Evolutionary conservation across 108 stramenopile species (phyloP).

Genomic region (Nannochloropsis gaditana): DNA sequence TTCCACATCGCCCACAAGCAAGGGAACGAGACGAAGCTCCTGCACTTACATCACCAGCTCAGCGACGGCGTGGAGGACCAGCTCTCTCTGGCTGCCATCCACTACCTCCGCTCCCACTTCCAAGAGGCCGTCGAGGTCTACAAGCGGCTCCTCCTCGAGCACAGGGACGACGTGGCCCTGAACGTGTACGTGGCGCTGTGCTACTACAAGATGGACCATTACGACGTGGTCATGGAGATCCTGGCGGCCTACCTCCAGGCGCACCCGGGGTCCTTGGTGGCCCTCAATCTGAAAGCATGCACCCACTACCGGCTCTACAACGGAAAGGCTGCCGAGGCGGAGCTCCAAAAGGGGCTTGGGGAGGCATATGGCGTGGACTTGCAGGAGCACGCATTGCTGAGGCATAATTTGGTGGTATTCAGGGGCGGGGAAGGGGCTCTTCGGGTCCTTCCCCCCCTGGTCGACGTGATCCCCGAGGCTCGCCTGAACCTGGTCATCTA

Average conservation of each 20-base stretch:
- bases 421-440: conserved; percentile 62
- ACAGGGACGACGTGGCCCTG: conserved; percentile 67
- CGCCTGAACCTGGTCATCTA: conserved; percentile 68
- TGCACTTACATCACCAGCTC: conserved; percentile 66
- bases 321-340: conserved; percentile 70
- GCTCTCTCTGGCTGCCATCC: conserved; percentile 70
- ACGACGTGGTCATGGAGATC: conserved; percentile 71
- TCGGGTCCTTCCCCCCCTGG: conserved; percentile 61
- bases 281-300: conserved; percentile 72
- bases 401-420: conserved; percentile 73
- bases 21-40: conserved; percentile 65
- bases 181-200: conserved; percentile 81
- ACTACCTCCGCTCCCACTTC: conserved; percentile 68
- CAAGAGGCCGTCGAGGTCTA: conserved; percentile 74
- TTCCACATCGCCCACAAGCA: conserved; percentile 65
- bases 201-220: conserved; percentile 76
- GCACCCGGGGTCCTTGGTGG: conserved; percentile 63
- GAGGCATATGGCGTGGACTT: conserved; percentile 33
- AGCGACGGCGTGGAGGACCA: conserved; percentile 65
- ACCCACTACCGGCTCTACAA: conserved; percentile 73
- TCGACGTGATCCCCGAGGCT: conserved; percentile 69
- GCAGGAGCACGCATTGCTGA: conserved; percentile 61
- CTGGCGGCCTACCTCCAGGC: conserved; percentile 66
- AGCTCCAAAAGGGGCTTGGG: conserved; percentile 58
- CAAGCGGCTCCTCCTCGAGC: conserved; percentile 64